phyloP scores from a whole-genome alignment of 495 filamentous ascomycete genomes.

The Penicillium egyptiacum region DNA sequence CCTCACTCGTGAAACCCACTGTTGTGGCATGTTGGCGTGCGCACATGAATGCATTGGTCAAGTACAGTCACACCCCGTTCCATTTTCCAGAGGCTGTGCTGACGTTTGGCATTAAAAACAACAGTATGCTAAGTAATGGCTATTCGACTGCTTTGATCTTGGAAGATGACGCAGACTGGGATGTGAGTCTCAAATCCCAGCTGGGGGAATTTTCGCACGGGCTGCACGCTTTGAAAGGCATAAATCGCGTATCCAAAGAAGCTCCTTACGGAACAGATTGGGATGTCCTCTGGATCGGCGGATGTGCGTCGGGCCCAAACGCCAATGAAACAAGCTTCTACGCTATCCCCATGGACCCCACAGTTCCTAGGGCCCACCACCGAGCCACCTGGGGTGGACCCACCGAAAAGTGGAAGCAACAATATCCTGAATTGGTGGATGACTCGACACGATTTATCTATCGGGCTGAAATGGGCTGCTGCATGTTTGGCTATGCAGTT shows the following conservation, averaged over 20 bases:
- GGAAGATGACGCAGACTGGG: slow-evolving; percentile 62
- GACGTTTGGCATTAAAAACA: neutral
- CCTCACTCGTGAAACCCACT: slow-evolving; percentile 9
- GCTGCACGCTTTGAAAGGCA: slow-evolving; percentile 27
- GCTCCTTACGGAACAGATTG: slow-evolving; percentile 58
- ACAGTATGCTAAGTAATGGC: slow-evolving; percentile 41
- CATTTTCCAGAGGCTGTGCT: neutral
- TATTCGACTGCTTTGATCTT: slow-evolving; percentile 54
- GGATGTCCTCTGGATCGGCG: slow-evolving; percentile 58
- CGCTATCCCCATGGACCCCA: slow-evolving; percentile 36
- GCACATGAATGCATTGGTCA: slow-evolving; percentile 37
- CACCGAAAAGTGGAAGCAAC: slow-evolving; percentile 22
- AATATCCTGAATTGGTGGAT: slow-evolving; percentile 17
- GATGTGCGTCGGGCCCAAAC: slow-evolving; percentile 39
- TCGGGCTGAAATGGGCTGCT: slow-evolving; percentile 27
- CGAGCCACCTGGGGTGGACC: slow-evolving; percentile 23
- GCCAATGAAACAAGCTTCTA: slow-evolving; percentile 29
- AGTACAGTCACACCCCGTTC: slow-evolving; percentile 16
- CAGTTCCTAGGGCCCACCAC: slow-evolving; percentile 18
- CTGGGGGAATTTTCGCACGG: slow-evolving; percentile 48
- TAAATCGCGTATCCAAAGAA: slow-evolving; percentile 31
- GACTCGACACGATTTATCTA: slow-evolving; percentile 37
- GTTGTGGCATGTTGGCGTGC: slow-evolving; percentile 40
- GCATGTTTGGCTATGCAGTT: slow-evolving; percentile 50
- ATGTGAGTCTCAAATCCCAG: slow-evolving; percentile 50